These are phyloP conservation scores for Colletotrichum trifolii DNA, from an alignment of 2,329 filamentous ascomycete genomes.

Conservation along the genomic window DNA sequence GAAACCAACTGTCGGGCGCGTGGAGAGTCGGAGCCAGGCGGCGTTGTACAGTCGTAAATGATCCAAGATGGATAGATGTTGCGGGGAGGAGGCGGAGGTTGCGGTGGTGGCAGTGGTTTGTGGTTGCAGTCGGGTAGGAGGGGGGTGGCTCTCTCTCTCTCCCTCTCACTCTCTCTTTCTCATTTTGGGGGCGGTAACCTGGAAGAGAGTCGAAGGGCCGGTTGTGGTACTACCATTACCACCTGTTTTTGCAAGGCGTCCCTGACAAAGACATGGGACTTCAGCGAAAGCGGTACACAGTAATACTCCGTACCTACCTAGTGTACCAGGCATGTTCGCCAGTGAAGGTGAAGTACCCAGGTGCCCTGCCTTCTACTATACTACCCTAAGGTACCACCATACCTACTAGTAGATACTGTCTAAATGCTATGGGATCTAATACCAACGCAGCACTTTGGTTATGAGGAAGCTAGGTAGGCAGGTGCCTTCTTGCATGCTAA, in stretches of 20 bases:
- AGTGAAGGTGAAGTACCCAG: no score
- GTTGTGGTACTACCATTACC: background rate
- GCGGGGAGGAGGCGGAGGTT: constrained; percentile 20
- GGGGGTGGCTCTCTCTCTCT: background rate
- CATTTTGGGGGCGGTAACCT: constrained; percentile 9
- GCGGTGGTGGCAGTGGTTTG: background rate
- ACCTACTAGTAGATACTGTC: no score
- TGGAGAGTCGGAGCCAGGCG: constrained; percentile 1
- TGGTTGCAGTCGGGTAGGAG: constrained; percentile 19
- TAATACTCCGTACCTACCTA: no score
- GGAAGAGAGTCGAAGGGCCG: constrained; percentile 13
- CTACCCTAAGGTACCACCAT: no score
- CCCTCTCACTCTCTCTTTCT: background rate
- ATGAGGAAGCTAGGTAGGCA: no score
- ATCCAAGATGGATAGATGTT: constrained; percentile 8
- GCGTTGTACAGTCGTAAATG: constrained; percentile 23
- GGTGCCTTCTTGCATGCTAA: no score
- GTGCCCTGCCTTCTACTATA: no score
- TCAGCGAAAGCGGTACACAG: no score
- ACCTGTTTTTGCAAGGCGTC: background rate
- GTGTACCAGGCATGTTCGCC: no score
- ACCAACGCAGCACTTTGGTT: no score
- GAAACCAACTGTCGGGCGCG: background rate
- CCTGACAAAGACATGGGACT: background rate
- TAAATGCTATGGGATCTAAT: no score